phyloP scores from a whole-genome alignment of 2,329 filamentous ascomycete species.

The Botrytis deweyae region DNA sequence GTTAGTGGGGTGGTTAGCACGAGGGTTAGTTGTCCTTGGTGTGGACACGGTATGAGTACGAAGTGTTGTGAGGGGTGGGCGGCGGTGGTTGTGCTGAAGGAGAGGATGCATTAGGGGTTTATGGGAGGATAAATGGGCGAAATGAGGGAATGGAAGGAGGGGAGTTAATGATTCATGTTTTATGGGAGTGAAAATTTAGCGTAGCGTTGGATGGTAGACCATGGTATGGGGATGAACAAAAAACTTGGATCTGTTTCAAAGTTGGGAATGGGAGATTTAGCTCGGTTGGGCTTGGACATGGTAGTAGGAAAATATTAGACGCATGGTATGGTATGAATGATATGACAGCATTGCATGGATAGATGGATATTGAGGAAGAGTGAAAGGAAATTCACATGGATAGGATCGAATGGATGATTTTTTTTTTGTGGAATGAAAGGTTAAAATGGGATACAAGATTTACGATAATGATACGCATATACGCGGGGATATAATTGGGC shows the following conservation, averaged over 20 bases:
- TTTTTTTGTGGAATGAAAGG: not conserved
- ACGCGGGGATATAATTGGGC: not conserved
- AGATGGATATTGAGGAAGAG: not conserved
- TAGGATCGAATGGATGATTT: not conserved
- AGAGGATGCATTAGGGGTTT: conserved; percentile 52
- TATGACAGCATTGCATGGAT: not conserved
- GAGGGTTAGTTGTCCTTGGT: conserved; percentile 70
- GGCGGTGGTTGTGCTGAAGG: conserved; percentile 64
- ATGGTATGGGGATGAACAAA: not conserved
- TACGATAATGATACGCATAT: conserved; percentile 1
- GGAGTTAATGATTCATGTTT: not conserved
- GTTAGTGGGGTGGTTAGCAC: conserved; percentile 59
- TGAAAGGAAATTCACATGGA: not conserved
- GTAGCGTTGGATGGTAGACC: not conserved
- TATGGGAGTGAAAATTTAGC: conserved; percentile 3
- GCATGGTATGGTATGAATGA: not conserved
- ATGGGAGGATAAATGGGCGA: not conserved
- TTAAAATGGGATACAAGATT: not conserved
- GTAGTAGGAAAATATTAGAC: not conserved
- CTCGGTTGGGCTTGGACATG: not conserved
- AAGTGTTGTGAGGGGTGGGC: conserved; percentile 68
- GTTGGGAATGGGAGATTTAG: not conserved
- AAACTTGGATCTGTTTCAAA: not conserved
- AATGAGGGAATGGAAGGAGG: no score
- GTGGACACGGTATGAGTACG: conserved; percentile 67